Evolutionary conservation across 345 rosid genomes (phyloP).

Genomic region (Dimocarpus longan): DNA sequence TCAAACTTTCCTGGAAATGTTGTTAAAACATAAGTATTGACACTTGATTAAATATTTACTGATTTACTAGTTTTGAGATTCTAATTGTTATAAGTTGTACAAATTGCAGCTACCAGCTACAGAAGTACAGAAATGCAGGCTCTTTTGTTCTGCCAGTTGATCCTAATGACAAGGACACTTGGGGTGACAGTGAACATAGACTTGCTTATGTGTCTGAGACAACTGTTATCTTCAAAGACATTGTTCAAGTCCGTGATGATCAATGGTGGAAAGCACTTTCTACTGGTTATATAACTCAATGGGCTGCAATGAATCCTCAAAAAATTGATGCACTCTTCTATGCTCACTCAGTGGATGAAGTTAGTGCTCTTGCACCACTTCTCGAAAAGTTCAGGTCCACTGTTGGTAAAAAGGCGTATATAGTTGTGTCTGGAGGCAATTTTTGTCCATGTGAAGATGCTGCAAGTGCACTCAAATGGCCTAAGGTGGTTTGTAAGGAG

Average conservation of each 20-base stretch:
- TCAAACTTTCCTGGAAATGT: neutral
- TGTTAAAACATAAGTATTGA: neutral
- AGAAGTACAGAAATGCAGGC: constrained; percentile 87
- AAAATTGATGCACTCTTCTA: constrained; percentile 91
- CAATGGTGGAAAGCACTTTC: constrained; percentile 98
- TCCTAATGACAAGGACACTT: constrained; percentile 81
- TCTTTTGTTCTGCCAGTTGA: constrained; percentile 95
- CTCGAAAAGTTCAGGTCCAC: constrained; percentile 85
- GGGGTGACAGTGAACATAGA: constrained; percentile 99
- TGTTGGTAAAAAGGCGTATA: constrained; percentile 86
- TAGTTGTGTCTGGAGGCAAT: constrained; percentile 76
- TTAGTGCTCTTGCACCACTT: constrained; percentile 66
- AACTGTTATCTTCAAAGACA: constrained; percentile 92
- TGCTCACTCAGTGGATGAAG: constrained; percentile 84
- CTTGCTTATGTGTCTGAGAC: constrained; percentile 96
- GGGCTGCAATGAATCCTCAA: constrained; percentile 98
- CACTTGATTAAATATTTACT: neutral
- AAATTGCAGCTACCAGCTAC: constrained; percentile 90
- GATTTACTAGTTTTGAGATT: constrained; percentile 7
- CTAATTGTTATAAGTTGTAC: constrained; percentile 8
- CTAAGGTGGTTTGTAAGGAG: constrained; percentile 73
- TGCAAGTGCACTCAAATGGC: constrained; percentile 75
- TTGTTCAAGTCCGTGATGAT: constrained; percentile 88
- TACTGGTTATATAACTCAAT: constrained; percentile 84
- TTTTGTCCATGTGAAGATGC: constrained; percentile 91